Conservation (phyloP, 2,329 filamentous ascomycete species). For the Nemania sp. region DNA sequence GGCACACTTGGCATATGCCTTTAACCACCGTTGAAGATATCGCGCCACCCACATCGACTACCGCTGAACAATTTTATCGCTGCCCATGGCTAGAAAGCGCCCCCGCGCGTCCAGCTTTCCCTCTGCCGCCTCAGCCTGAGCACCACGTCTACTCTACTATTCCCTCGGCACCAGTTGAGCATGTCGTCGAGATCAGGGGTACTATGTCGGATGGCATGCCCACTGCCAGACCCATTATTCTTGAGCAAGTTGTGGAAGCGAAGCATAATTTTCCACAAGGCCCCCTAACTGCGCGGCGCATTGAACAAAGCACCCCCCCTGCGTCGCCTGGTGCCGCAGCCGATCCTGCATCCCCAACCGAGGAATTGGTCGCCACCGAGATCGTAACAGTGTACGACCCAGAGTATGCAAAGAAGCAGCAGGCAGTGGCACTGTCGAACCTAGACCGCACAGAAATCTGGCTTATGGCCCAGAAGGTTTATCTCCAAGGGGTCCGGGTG, state of each 20-base stretch:
- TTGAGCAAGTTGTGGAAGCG: conserved; percentile 46
- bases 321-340: conserved; percentile 40
- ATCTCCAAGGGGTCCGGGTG: conserved; percentile 69
- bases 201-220: conserved; percentile 60
- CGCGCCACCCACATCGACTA: conserved; percentile 78
- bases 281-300: conserved; percentile 37
- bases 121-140: conserved; percentile 45
- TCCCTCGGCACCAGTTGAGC: conserved; percentile 62
- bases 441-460: conserved; percentile 84
- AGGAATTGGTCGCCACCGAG: conserved; percentile 65
- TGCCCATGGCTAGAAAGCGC: conserved; percentile 69
- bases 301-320: conserved; percentile 37
- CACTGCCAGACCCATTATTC: conserved; percentile 63
- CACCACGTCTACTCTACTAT: conserved; percentile 44
- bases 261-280: conserved; percentile 37
- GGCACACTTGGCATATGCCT: conserved; percentile 79
- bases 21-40: conserved; percentile 57
- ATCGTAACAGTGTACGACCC: conserved; percentile 75
- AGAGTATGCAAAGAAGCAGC: conserved; percentile 73
- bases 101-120: conserved; percentile 38
- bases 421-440: conserved; percentile 71
- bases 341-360: conserved; percentile 49
- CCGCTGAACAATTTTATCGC: conserved; percentile 90
- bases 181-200: conserved; percentile 53
- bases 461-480: conserved; percentile 80